Evolutionary conservation across 2,329 filamentous ascomycete genomes (phyloP).

Genomic region (Chalara sp.): DNA sequence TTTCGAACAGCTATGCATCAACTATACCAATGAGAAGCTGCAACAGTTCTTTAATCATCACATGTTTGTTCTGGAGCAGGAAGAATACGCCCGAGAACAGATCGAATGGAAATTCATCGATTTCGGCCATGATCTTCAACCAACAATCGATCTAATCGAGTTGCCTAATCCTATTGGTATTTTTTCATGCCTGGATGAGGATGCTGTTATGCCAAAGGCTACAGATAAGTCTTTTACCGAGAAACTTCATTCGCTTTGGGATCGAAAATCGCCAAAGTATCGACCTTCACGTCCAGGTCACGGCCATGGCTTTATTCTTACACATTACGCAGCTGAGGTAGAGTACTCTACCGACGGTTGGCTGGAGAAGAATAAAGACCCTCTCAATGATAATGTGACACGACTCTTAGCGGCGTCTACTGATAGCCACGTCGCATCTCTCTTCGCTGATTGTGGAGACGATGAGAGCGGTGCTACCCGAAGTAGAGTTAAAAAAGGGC

Average conservation of each 20-base stretch:
- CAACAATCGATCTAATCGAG: constrained; percentile 96
- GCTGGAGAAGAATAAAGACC: constrained; percentile 99
- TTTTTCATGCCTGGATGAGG: constrained; percentile 95
- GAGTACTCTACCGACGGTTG: constrained; percentile 94
- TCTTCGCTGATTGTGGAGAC: constrained; percentile 86
- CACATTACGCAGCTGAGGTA: constrained; percentile 95
- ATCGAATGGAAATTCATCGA: constrained; percentile 99
- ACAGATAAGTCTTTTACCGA: constrained; percentile 96
- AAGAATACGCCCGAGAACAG: constrained; percentile 94
- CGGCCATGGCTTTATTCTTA: constrained; percentile 92
- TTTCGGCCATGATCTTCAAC: constrained; percentile 93
- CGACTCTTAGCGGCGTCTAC: constrained; percentile 75
- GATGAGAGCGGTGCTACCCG: constrained; percentile 62
- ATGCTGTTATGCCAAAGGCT: constrained; percentile 98
- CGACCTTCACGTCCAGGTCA: constrained; percentile 79
- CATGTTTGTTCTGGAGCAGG: constrained; percentile 98
- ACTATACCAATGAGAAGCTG: constrained; percentile 98
- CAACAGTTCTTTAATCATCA: constrained; percentile 99
- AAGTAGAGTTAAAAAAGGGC: constrained; percentile 89
- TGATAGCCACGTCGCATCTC: constrained; percentile 72
- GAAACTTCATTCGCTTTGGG: constrained; percentile 94
- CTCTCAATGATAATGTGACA: constrained; percentile 94
- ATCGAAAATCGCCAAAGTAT: constrained; percentile 92
- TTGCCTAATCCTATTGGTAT: constrained; percentile 95
- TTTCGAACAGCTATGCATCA: constrained; percentile 98